Evolutionary conservation across 2,329 filamentous ascomycete genomes (phyloP).

Genomic region (Zopfia rhizophila): DNA sequence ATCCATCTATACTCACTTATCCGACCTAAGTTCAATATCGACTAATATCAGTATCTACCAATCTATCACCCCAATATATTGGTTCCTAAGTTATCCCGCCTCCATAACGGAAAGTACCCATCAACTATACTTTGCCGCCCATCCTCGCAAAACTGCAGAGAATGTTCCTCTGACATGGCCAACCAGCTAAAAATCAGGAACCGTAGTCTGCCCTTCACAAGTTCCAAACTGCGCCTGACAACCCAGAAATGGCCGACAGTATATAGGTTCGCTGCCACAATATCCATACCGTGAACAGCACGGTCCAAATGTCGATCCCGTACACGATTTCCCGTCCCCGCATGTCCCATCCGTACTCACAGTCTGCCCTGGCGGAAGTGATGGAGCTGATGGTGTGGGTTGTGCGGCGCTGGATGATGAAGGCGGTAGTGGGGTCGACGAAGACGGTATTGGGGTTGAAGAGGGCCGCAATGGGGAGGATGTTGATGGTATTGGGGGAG

Average conservation of each 20-base stretch:
- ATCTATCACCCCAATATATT: too few relatives aligned
- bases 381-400: constrained; percentile 32
- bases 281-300: constrained; percentile 41
- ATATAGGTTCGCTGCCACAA: constrained; percentile 34
- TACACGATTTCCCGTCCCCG: constrained; percentile 36
- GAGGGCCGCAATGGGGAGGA: constrained; percentile 15
- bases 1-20: too few relatives aligned
- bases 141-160: too few relatives aligned
- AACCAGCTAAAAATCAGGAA: too few relatives aligned
- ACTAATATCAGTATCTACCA: too few relatives aligned
- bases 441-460: constrained; percentile 12
- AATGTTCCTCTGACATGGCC: too few relatives aligned
- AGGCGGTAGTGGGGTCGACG: constrained; percentile 23
- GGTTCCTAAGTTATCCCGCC: too few relatives aligned
- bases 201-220: too few relatives aligned
- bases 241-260: constrained; percentile 31
- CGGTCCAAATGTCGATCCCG: constrained; percentile 33
- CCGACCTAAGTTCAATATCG: too few relatives aligned
- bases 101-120: too few relatives aligned
- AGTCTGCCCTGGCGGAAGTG: too few relatives aligned
- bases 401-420: constrained; percentile 22
- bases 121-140: too few relatives aligned
- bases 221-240: constrained; percentile 35
- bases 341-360: constrained; percentile 41
- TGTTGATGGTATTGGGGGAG: constrained; percentile 15